phyloP scores from a whole-genome alignment of 2,329 filamentous ascomycete genomes.

The Thelonectria blattea region DNA sequence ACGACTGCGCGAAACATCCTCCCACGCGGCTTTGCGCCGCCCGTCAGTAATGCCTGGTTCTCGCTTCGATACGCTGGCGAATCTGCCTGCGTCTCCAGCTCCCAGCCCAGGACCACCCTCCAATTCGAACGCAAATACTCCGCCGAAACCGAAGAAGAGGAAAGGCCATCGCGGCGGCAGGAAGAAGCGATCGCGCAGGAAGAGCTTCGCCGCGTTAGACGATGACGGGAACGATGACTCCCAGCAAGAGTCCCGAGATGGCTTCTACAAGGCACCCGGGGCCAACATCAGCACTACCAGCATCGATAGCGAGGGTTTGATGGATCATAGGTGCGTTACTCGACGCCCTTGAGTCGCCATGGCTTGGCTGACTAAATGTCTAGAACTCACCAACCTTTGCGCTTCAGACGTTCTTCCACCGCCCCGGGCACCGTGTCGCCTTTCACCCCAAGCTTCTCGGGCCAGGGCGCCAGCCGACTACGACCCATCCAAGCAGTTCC shows the following conservation, averaged over 20 bases:
- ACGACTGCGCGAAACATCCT: neutral
- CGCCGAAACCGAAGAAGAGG: constrained; percentile 58
- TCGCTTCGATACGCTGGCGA: constrained; percentile 39
- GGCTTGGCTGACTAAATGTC: constrained; percentile 6
- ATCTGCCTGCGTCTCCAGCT: constrained; percentile 22
- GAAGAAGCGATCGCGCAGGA: constrained; percentile 76
- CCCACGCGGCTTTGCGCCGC: constrained; percentile 13
- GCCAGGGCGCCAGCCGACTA: constrained; percentile 43
- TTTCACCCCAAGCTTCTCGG: constrained; percentile 41
- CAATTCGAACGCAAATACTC: constrained; percentile 22
- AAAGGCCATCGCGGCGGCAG: constrained; percentile 78
- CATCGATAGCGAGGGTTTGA: constrained; percentile 83
- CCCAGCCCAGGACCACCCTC: constrained; percentile 19
- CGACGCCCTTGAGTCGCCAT: neutral
- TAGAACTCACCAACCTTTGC: constrained; percentile 66
- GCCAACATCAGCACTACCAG: constrained; percentile 80
- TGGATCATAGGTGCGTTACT: constrained; percentile 77
- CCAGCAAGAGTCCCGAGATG: constrained; percentile 44
- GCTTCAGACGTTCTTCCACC: constrained; percentile 66
- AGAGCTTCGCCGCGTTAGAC: constrained; percentile 76
- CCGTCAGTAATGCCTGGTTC: constrained; percentile 42
- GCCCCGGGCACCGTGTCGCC: constrained; percentile 46
- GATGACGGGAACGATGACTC: constrained; percentile 53
- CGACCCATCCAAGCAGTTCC: constrained; percentile 45
- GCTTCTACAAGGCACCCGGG: constrained; percentile 57